Conservation (phyloP, 106 monocot species). For the Dendrobium nobile region DNA sequence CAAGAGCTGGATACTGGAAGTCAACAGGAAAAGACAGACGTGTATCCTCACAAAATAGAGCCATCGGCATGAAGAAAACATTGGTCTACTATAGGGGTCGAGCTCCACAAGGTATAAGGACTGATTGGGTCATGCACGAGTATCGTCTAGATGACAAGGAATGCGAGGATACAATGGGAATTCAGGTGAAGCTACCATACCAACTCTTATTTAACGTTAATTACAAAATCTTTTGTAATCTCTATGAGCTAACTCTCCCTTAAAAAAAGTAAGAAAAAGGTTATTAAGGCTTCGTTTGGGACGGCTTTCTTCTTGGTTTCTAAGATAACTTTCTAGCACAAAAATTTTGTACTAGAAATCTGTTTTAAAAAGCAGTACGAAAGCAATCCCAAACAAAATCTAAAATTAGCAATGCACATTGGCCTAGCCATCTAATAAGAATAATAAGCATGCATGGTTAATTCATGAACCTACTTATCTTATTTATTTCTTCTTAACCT, state of each 20-base stretch:
- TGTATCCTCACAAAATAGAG: slow-evolving; percentile 16
- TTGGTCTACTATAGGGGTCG: slow-evolving; percentile 29
- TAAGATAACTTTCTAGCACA: too few relatives aligned
- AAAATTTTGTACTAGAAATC: too few relatives aligned
- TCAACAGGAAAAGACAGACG: slow-evolving; percentile 33
- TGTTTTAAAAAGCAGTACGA: too few relatives aligned
- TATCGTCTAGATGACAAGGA: slow-evolving; percentile 32
- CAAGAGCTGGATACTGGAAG: slow-evolving; percentile 36
- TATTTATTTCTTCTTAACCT: neutral
- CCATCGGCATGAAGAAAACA: slow-evolving; percentile 35
- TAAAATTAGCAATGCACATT: too few relatives aligned
- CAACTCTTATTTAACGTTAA: neutral
- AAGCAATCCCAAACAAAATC: too few relatives aligned
- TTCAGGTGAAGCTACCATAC: slow-evolving; percentile 13
- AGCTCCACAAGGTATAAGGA: slow-evolving; percentile 32
- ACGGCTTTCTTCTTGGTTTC: too few relatives aligned
- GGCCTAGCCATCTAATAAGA: too few relatives aligned
- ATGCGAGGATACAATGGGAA: slow-evolving; percentile 27
- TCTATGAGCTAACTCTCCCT: neutral
- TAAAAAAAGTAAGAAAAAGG: too few relatives aligned
- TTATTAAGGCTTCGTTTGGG: too few relatives aligned
- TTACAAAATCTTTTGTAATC: neutral
- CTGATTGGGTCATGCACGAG: slow-evolving; percentile 40
- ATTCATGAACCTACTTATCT: neutral
- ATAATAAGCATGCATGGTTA: too few relatives aligned